Conservation (phyloP, 2,329 filamentous ascomycete genomes). For the Colletotrichum sp. region DNA sequence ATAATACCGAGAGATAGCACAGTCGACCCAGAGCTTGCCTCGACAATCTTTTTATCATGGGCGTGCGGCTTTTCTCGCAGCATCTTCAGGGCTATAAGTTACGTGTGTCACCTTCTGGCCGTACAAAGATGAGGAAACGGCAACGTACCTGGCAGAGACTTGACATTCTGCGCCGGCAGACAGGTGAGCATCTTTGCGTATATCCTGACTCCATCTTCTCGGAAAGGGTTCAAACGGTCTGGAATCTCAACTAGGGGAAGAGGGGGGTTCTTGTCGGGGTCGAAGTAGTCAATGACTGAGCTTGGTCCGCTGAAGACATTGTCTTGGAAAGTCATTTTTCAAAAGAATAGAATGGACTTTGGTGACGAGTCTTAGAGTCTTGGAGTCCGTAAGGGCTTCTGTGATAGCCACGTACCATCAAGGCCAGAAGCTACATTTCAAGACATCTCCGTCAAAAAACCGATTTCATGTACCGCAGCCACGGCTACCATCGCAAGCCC, state of each 20-base stretch:
- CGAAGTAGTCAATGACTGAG: slow-evolving; percentile 61
- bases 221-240: slow-evolving; percentile 58
- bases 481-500: background rate
- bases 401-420: background rate
- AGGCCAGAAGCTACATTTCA: background rate
- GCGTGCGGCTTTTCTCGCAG: background rate
- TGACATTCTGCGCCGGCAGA: slow-evolving; percentile 67
- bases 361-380: background rate
- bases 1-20: slow-evolving; percentile 29
- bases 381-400: background rate
- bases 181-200: slow-evolving; percentile 70
- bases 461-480: background rate
- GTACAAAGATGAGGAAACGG: background rate
- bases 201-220: slow-evolving; percentile 62
- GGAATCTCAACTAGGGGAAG: slow-evolving; percentile 66
- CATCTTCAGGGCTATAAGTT: background rate
- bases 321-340: slow-evolving; percentile 18
- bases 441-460: background rate
- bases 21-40: slow-evolving; percentile 14
- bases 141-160: slow-evolving; percentile 59
- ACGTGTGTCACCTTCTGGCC: background rate
- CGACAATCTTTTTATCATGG: background rate
- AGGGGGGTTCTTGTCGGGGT: slow-evolving; percentile 61
- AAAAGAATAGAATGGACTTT: accelerated
- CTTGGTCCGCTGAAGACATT: slow-evolving; percentile 63